phyloP scores from a whole-genome alignment of 1,139 yeast genomes.

The Blastobotrys buckinghamii region DNA sequence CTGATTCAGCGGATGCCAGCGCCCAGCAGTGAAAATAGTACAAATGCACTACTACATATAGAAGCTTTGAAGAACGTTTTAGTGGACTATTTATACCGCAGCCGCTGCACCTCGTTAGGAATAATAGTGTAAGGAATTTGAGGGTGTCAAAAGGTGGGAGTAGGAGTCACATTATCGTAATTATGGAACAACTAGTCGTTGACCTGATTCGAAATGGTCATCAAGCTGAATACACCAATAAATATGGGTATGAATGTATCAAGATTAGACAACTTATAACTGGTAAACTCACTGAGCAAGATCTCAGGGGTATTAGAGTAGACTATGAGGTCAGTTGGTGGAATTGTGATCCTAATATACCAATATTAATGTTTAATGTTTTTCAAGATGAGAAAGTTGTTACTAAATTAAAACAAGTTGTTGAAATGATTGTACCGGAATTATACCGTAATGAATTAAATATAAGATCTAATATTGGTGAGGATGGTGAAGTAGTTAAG shows the following conservation, averaged over 20 bases:
- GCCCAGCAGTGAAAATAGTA: no score
- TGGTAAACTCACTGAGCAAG: not conserved
- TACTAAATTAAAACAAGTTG: slow-evolving; percentile 18
- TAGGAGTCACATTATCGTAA: no score
- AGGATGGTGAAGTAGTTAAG: no score
- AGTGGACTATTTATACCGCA: no score
- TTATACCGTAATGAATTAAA: not conserved
- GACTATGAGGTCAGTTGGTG: slow-evolving; percentile 27
- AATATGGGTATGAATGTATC: slow-evolving; percentile 3
- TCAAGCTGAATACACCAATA: not conserved
- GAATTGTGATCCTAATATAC: slow-evolving; percentile 28
- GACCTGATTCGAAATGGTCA: not conserved
- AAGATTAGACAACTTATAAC: slow-evolving; percentile 9
- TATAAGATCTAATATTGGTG: no score
- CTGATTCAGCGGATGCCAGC: no score
- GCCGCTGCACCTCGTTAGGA: no score
- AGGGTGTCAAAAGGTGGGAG: no score
- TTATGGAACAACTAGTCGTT: not conserved
- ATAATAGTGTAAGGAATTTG: no score
- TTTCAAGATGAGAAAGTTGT: slow-evolving; percentile 18
- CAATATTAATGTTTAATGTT: slow-evolving; percentile 29
- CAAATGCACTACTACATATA: no score
- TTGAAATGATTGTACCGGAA: slow-evolving; percentile 15
- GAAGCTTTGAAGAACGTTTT: no score
- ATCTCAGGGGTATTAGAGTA: slow-evolving; percentile 3